Evolutionary conservation across 2,329 filamentous ascomycete species (phyloP).

Genomic region (Lachnellula arida): DNA sequence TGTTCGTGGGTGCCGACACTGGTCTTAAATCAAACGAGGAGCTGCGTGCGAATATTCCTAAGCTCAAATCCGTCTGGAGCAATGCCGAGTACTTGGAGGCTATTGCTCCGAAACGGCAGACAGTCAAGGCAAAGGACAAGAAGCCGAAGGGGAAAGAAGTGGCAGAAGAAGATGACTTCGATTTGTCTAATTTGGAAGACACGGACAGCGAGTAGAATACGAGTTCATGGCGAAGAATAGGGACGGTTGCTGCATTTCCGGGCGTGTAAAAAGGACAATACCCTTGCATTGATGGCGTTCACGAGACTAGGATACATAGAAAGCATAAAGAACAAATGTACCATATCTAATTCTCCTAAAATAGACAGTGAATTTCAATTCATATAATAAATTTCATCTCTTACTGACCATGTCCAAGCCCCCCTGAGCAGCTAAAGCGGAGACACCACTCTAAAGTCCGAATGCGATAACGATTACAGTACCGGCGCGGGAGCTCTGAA

Average conservation of each 20-base stretch:
- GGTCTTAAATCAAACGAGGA: constrained; percentile 14
- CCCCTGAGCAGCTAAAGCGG: not conserved
- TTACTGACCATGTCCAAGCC: not conserved
- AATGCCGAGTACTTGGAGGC: constrained; percentile 58
- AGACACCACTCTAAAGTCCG: constrained; percentile 2
- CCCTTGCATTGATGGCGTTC: constrained; percentile 11
- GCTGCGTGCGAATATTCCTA: constrained; percentile 19
- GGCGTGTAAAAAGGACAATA: constrained; percentile 24
- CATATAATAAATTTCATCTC: not conserved
- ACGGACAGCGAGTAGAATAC: not conserved
- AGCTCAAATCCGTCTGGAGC: constrained; percentile 49
- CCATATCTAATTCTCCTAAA: not conserved
- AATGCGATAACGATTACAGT: constrained; percentile 8
- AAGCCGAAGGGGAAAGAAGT: constrained; percentile 16
- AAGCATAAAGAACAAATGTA: not conserved
- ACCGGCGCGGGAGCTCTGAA: constrained; percentile 4
- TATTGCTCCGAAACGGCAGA: constrained; percentile 46
- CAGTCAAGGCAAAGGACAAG: constrained; percentile 4
- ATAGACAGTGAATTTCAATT: not conserved
- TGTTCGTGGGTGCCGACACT: constrained; percentile 44
- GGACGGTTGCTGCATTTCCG: constrained; percentile 15
- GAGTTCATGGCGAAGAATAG: not conserved
- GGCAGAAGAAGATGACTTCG: constrained; percentile 15
- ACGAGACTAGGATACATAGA: not conserved
- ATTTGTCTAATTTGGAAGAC: constrained; percentile 14